A percentile compares a stretch with the other conserved stretches of the same genome.
Evolutionary conservation across 2,329 filamentous ascomycete genomes (phyloP).

Genomic region (Fusarium citri): DNA sequence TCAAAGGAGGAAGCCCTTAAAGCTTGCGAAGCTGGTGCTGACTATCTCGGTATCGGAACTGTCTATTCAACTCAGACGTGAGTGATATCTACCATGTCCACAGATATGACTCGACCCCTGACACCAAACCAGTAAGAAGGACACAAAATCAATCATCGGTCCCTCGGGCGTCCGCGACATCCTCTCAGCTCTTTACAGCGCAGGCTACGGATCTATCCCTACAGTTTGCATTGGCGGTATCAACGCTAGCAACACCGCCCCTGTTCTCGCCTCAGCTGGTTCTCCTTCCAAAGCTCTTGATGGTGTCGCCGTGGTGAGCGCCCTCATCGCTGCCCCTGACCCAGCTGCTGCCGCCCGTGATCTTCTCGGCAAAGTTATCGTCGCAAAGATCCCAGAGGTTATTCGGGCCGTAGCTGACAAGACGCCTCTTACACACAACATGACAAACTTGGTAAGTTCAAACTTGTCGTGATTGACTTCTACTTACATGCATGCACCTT

Average conservation of each 20-base stretch:
- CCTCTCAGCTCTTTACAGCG: conserved; percentile 65
- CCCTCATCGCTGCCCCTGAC: conserved; percentile 79
- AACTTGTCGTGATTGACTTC: neutral
- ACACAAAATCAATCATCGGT: conserved; percentile 77
- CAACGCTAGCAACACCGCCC: conserved; percentile 78
- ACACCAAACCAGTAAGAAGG: conserved; percentile 72
- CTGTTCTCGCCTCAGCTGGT: conserved; percentile 77
- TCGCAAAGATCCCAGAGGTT: conserved; percentile 64
- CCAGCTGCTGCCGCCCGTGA: conserved; percentile 71
- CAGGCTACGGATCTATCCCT: conserved; percentile 59
- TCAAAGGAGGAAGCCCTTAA: conserved; percentile 76
- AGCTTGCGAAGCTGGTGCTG: conserved; percentile 81
- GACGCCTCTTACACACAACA: conserved; percentile 89
- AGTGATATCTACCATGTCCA: conserved; percentile 43
- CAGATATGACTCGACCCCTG: neutral
- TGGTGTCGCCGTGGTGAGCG: conserved; percentile 90
- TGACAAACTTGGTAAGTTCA: conserved; percentile 82
- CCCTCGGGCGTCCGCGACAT: conserved; percentile 66
- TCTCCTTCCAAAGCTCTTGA: conserved; percentile 71
- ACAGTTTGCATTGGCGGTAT: conserved; percentile 92
- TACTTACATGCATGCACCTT: neutral
- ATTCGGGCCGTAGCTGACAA: conserved; percentile 70
- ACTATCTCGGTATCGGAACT: conserved; percentile 92
- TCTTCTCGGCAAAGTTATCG: conserved; percentile 60
- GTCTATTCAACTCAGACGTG: conserved; percentile 87